Base-by-base conservation (phyloP, 306 rosid genomes). In the Notholithocarpus densiflorus region DNA sequence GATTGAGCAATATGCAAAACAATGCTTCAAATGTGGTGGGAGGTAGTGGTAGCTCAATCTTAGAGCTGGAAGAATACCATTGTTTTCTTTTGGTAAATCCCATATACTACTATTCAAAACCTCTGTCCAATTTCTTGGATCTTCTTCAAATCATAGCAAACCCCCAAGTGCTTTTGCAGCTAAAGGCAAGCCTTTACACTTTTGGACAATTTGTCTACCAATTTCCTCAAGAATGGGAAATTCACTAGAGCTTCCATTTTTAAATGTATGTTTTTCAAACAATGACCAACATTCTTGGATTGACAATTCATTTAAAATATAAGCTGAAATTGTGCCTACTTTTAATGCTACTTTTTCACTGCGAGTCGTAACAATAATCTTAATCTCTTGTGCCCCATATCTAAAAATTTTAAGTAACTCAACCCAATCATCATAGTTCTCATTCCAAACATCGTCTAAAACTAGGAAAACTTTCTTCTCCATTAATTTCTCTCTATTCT, bases 141-240 rank as follows among this genome's bases (percentile, higher is more conserved):
- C 29, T 68, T 59, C 10, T 68, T 74, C 56, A 6, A 32, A 29
- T 2, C 43, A n/a, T 37, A 80, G 1, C 0, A 56, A 20, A 43
- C 75, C 71, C n/a, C 79, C 79, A 60, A 80, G 68, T 9, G 64
- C 15, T 70, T 80, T 80, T 45, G 57, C 69, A 3, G 84, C 75
- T 43, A 74, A 14, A 2, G 79, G 71, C 1, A 80, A 34, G 12
- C 84, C 84, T 40, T 59, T 68, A 29, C 79, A 54, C 71, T 56
- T 80, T 45, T 48, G 20, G 5, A 59, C 54, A 6, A 75, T 80
- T 20, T 80, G 62, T n/a, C 60, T 40, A 2, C 79, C 84, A 26
- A 80, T 27, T 12, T 15, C 45, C 14, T 14, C 52, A 4, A 74
- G 75, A 5, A 6, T 4, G 11, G 52, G 64, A 56, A 17, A 2